Base-by-base conservation (phyloP, 305 asterid genomes). In the Plantago lanceolata region DNA sequence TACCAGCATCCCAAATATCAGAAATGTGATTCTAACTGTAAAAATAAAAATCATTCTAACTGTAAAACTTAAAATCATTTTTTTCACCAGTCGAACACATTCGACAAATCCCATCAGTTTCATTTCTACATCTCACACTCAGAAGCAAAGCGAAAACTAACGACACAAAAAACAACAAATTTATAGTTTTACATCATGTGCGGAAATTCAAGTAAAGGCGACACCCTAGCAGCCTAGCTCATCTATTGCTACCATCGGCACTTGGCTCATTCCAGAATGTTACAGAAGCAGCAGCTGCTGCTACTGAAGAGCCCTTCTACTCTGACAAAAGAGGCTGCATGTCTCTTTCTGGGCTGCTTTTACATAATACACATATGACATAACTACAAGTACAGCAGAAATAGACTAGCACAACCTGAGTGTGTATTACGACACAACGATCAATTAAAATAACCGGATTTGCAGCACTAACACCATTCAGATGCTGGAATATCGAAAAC, bases 301-400 rank as follows among this genome's bases (percentile, higher is more conserved):
- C 17, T 54, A 7, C 37, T 35, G 43, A 35, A 26, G 31, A 51
- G 24, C 57, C 31, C 58, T 55, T 19, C 20, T 55, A 28, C 35
- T 55, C 60, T 26, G 44, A 55, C 17, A 33, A 55, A 55, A 6
- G 33, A 26, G 60, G 60, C 43, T 9, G 40, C 26, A 43, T 6
- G 43, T 35, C 26, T 19, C 53, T 60, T 18, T 50, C 73, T 59
- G 40, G 68, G 59, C 72, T 71, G 69, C 64, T 71, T 37, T 59
- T 70, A 72, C 82, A 80, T 65, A 64, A 67, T 54, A 48, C 74
- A 63, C 57, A n/a, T n/a, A n/a, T n/a, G n/a, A n/a, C n/a, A 48
- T 40, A 64, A 59, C 67, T 67, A 60, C 71, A 67, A 67, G 64
- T 71, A 54, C 40, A 54, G 68, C n/a, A 63, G 59, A 48, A 71